Evolutionary conservation across 1,284 basidiomycete genomes (phyloP), one percentile per base, ranked within the genome.

Genomic region (Kalmanozyma brasiliensis): DNA sequence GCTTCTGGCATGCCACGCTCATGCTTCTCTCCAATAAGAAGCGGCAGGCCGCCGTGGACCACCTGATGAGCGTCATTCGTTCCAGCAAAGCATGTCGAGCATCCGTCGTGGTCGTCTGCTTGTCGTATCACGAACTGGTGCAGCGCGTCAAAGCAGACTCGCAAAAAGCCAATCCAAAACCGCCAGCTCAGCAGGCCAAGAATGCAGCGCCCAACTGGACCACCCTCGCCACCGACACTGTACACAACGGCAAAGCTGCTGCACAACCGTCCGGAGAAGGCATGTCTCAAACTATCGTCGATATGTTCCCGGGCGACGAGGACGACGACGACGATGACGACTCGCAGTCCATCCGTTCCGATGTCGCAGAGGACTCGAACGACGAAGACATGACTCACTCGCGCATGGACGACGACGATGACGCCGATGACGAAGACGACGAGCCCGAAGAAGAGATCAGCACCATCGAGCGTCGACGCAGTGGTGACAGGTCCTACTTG

Each of bases 51-150:
- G 61, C 64, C 4, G 56, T 72, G 29, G 73, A 75, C 42, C 53
- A 60, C 37, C 58, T 75, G 14, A 75, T 75, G 73, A 36, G 40
- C 24, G 44, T 66, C 32, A 55, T 71, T 16, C 49, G 57, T 10
- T 65, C 65, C 34, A 53, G 51, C 56, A 62, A 63, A 30, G 58
- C 59, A 5, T 63, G 73, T 49, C 66, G 61, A 24, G 73, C 73
- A 23, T 75, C 73, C 7, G 63, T 69, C 6, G 65, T 75, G 3
- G 64, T 73, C 9, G 61, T 66, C 26, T 75, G 73, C 43, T 58
- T 75, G 1, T 70, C 73, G 5, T 75, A 75, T 30, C 63, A 66
- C 36, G 73, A 75, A 45, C 53, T 75, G 4, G 64, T 70, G 4
- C 68, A 66, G 19, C 56, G 62, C 4, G 58, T 65, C 10, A 45